phyloP scores from a whole-genome alignment of 1,284 basidiomycete genomes.

The Stygiomarasmius scandens region DNA sequence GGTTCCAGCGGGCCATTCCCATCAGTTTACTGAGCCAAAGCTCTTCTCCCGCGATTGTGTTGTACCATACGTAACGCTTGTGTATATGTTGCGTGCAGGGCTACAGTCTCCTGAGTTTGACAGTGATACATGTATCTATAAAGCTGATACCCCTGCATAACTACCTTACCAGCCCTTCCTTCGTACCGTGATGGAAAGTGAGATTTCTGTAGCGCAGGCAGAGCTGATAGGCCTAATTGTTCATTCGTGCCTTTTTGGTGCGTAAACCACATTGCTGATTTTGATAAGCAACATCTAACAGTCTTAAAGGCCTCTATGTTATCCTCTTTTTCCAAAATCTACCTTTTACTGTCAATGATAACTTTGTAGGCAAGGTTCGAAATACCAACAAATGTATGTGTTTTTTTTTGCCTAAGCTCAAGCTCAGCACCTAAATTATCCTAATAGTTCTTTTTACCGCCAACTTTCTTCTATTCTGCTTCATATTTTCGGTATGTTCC shows the following conservation, averaged over 20 bases:
- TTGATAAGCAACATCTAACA: too few relatives aligned
- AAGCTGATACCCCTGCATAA: too few relatives aligned
- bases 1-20: too few relatives aligned
- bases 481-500: slow-evolving; percentile 3
- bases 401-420: neutral
- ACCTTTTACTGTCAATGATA: neutral
- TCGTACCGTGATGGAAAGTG: too few relatives aligned
- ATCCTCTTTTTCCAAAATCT: slow-evolving; percentile 4
- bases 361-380: neutral
- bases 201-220: neutral
- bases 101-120: too few relatives aligned
- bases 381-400: slow-evolving; percentile 2
- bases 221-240: slow-evolving; percentile 7
- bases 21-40: too few relatives aligned
- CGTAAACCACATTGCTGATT: neutral
- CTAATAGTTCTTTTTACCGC: neutral
- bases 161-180: too few relatives aligned
- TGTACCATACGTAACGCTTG: too few relatives aligned
- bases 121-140: too few relatives aligned
- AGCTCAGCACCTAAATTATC: neutral
- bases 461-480: slow-evolving; percentile 4
- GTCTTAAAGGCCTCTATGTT: slow-evolving; percentile 3
- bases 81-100: too few relatives aligned
- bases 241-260: slow-evolving; percentile 8
- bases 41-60: too few relatives aligned